Evolutionary conservation across 495 filamentous ascomycete species (phyloP), one percentile per base, ranked within the genome.

Genomic region (Annulohypoxylon maeteangense): DNA sequence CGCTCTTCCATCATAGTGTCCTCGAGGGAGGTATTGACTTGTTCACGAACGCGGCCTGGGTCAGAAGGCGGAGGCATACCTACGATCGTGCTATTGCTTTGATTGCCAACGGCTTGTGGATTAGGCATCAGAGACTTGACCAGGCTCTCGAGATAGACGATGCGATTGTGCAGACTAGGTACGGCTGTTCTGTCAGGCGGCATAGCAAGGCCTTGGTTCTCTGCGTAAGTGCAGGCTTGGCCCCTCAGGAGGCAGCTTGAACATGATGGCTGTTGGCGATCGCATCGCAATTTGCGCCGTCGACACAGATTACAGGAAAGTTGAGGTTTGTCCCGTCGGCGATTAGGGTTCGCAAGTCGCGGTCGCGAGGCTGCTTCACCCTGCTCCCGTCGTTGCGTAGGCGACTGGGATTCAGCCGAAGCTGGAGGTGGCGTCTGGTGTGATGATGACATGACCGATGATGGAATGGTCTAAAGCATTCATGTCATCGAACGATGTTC

Each of bases 221-320:
- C 53, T 8, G 32, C 53, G 32, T 56, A 56, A n/a, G 53, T 56
- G 18, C 53, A 56, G 7, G 7, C 2, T 18, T 56, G 53, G 7
- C 29, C 53, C 16, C 53, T 29, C 16, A 56, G 12, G 31, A 56
- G 29, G 31, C 53, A 56, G 31, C 53, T 56, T 8, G 53, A 56
- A 22, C 53, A 56, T 36, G 53, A 34, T 14, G 53, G 53, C 16
- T 56, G 53, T 16, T 56, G 53, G 53, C 53, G 53, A 56, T 56
- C 53, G 16, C 53, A 56, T 56, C 53, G 53, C 32, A 56, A 36
- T 25, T 56, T 56, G 53, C 53, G 53, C 7, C 53, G 53, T 12
- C 53, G 53, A 36, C 53, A 56, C n/a, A 56, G 18, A 38, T 56
- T 56, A 22, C 53, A 56, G 16, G 53, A 56, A 12, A 56, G 53